Conservation (phyloP, 768 basidiomycete genomes). For the Kwoniella newhampshirensis region DNA sequence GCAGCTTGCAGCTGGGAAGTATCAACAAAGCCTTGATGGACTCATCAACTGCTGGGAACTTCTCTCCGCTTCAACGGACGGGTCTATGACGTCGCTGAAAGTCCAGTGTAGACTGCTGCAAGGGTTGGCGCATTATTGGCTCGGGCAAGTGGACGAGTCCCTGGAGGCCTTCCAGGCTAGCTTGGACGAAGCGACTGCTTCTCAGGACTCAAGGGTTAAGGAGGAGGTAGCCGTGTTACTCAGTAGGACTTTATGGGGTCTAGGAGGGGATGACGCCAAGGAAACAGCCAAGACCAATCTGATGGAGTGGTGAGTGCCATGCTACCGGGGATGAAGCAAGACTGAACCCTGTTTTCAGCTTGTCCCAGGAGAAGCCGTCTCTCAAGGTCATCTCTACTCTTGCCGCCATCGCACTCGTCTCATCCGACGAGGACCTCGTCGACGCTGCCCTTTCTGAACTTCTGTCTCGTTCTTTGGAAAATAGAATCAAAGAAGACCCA, state of each 20-base stretch:
- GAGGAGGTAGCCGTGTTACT: conserved; percentile 75
- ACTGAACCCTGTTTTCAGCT: conserved; percentile 60
- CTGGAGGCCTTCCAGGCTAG: conserved; percentile 69
- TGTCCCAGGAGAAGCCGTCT: conserved; percentile 74
- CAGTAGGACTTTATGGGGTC: conserved; percentile 81
- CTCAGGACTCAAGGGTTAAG: conserved; percentile 54
- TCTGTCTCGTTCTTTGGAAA: conserved; percentile 66
- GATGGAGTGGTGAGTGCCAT: conserved; percentile 68
- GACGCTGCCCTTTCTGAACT: conserved; percentile 86
- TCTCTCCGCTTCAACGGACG: conserved; percentile 56
- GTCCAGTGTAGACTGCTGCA: conserved; percentile 59
- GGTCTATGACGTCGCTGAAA: conserved; percentile 49
- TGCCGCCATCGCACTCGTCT: conserved; percentile 81
- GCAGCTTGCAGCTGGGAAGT: conserved; percentile 63
- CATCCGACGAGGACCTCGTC: conserved; percentile 67
- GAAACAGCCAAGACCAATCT: conserved; percentile 76
- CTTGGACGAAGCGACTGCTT: conserved; percentile 56
- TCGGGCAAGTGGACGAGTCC: conserved; percentile 65
- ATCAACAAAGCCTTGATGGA: conserved; percentile 64
- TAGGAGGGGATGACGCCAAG: conserved; percentile 69
- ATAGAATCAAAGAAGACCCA: conserved; percentile 68
- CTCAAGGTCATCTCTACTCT: conserved; percentile 76
- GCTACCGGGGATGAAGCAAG: no score
- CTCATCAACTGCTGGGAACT: conserved; percentile 74
- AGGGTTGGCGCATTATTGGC: conserved; percentile 70